These are phyloP conservation scores for Sclerotiophoma versabilis DNA, from an alignment of 2,329 filamentous ascomycete species.

Conservation along the genomic window DNA sequence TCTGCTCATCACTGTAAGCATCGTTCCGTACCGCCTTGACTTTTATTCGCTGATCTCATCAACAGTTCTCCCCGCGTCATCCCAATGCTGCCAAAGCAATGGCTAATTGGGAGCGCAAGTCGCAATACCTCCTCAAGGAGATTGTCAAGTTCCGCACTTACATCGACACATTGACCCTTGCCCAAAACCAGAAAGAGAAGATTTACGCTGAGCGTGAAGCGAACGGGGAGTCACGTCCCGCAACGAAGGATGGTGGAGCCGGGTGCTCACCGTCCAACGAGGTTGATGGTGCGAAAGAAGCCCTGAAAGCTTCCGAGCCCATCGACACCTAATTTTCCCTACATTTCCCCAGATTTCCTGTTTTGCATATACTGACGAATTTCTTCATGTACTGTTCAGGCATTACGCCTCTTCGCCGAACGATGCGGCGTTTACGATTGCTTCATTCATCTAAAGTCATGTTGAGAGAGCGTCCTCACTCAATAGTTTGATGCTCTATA, in stretches of 20 bases:
- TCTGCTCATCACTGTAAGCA: conserved; percentile 78
- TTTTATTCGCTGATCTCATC: conserved; percentile 17
- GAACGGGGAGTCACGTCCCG: conserved; percentile 27
- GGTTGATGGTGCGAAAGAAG: conserved; percentile 46
- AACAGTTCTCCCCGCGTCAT: conserved; percentile 79
- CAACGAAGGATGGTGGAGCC: conserved; percentile 20
- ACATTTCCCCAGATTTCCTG: conserved; percentile 16
- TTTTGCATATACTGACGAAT: conserved; percentile 39
- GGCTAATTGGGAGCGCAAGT: conserved; percentile 97
- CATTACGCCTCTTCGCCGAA: conserved; percentile 46
- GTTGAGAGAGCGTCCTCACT: conserved; percentile 37
- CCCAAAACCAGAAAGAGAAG: conserved; percentile 72
- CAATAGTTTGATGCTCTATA: conserved; percentile 37
- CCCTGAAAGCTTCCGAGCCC: conserved; percentile 35
- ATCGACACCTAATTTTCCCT: conserved; percentile 23
- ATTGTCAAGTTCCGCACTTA: conserved; percentile 98
- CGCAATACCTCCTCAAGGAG: conserved; percentile 86
- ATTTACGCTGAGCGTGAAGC: conserved; percentile 63
- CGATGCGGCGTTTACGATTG: conserved; percentile 43
- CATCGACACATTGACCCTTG: conserved; percentile 80
- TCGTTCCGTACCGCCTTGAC: neutral
- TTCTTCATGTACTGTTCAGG: conserved; percentile 33
- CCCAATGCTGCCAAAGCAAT: conserved; percentile 83
- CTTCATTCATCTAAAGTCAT: conserved; percentile 45
- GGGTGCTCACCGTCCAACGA: conserved; percentile 24